phyloP scores from a whole-genome alignment of 441 rosid genomes.

The Arabidopsis lyrata region DNA sequence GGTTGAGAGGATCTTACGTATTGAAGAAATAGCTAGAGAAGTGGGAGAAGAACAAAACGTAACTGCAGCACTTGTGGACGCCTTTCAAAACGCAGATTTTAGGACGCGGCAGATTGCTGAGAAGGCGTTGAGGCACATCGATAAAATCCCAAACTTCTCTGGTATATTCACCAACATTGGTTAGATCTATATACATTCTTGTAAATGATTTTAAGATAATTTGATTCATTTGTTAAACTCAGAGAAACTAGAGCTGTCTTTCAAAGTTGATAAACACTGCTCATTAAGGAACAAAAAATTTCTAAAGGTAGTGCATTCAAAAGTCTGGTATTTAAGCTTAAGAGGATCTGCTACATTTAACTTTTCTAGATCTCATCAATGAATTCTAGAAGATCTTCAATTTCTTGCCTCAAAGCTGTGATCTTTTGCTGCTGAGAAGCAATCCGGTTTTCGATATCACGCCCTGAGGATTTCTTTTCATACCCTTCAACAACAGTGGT shows the following conservation, averaged over 20 bases:
- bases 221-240: constrained; percentile 22
- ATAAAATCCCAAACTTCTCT: constrained; percentile 93
- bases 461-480: constrained; percentile 54
- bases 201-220: constrained; percentile 29
- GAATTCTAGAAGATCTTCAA: constrained; percentile 82
- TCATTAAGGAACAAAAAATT: background rate
- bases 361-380: constrained; percentile 64
- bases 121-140: constrained; percentile 87
- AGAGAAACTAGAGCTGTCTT: constrained; percentile 29
- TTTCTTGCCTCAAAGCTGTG: constrained; percentile 72
- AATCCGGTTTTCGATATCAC: constrained; percentile 82
- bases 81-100: constrained; percentile 93
- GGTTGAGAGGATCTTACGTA: constrained; percentile 85
- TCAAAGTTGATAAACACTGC: constrained; percentile 26
- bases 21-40: constrained; percentile 77
- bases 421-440: constrained; percentile 76
- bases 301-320: constrained; percentile 16
- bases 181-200: constrained; percentile 30
- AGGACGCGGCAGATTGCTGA: constrained; percentile 90
- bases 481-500: constrained; percentile 64
- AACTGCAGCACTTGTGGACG: constrained; percentile 91
- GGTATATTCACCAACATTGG: constrained; percentile 77
- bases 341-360: constrained; percentile 24
- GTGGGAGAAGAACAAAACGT: constrained; percentile 81
- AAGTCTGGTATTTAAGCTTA: constrained; percentile 25